phyloP scores from a whole-genome alignment of 108 stramenopile genomes.

The Fistulifera pelliculosa region DNA sequence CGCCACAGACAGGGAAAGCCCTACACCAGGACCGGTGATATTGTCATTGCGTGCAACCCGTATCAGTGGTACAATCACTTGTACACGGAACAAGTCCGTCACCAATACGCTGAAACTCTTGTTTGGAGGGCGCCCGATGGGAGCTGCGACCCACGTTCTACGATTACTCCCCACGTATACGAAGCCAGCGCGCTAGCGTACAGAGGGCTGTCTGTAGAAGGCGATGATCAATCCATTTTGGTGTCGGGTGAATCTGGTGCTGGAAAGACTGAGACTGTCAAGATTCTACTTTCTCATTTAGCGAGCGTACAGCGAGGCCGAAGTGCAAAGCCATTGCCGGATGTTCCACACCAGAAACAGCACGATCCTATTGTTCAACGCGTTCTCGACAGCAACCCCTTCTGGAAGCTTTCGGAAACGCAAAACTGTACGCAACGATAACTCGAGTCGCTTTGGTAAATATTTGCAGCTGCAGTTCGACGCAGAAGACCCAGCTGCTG shows the following conservation, averaged over 20 bases:
- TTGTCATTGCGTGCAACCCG: slow-evolving; percentile 94
- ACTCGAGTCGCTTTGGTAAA: slow-evolving; percentile 82
- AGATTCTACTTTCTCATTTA: slow-evolving; percentile 85
- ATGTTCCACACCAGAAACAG: not conserved
- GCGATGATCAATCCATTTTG: slow-evolving; percentile 72
- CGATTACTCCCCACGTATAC: slow-evolving; percentile 67
- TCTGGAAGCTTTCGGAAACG: slow-evolving; percentile 89
- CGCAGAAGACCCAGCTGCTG: slow-evolving; percentile 26
- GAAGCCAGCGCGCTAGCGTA: slow-evolving; percentile 68
- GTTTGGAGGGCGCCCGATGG: slow-evolving; percentile 41
- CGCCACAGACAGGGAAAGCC: slow-evolving; percentile 64
- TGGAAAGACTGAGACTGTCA: slow-evolving; percentile 92
- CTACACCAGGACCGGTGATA: slow-evolving; percentile 91
- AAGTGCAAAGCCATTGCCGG: slow-evolving; percentile 1
- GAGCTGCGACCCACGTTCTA: slow-evolving; percentile 12
- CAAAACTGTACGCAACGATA: slow-evolving; percentile 85
- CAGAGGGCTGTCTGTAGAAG: slow-evolving; percentile 60
- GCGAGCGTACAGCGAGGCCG: slow-evolving; percentile 61
- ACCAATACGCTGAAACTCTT: slow-evolving; percentile 51
- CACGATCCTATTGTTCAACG: slow-evolving; percentile 49
- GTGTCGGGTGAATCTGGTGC: slow-evolving; percentile 90
- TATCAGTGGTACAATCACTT: slow-evolving; percentile 78
- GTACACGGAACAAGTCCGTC: slow-evolving; percentile 61
- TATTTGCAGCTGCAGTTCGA: slow-evolving; percentile 84
- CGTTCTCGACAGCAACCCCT: slow-evolving; percentile 85